Base-by-base conservation (phyloP, 371 early-diverging fungal genomes). In the Cokeromyces recurvatus region DNA sequence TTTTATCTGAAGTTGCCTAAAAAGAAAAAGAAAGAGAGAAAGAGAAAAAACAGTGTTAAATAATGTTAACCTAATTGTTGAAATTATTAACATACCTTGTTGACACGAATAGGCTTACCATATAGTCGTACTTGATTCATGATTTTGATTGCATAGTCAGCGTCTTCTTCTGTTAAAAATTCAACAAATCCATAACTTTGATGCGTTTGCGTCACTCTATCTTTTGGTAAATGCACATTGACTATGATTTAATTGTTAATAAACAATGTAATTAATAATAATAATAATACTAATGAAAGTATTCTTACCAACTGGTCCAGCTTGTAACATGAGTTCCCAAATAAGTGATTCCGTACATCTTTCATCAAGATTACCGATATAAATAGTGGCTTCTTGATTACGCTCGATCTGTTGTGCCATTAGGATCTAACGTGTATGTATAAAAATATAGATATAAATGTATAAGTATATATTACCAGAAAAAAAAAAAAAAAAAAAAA, bases 261-360 rank as follows among this genome's bases (percentile, higher is more conserved):
- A n/a, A n/a, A n/a, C n/a, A n/a, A n/a, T n/a, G n/a, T n/a, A n/a
- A n/a, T n/a, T n/a, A n/a, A n/a, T n/a, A n/a, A n/a, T n/a, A n/a
- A n/a, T n/a, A n/a, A n/a, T n/a, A n/a, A n/a, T n/a, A n/a, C n/a
- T n/a, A n/a, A n/a, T n/a, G n/a, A n/a, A n/a, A n/a, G n/a, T n/a
- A n/a, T 14, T 34, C 64, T 55, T 78, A 87, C 90, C 91, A 23
- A 97, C 94, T 23, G 96, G 98, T 0, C 97, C 99, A 6, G 93
- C 97, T 67, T 98, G 99, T 38, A 95, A 82, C 91, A 98, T 92
- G 55, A 98, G 81, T 61, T 98, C 99, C 95, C 96, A 98, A 22
- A 98, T 66, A 35, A 98, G 66, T 11, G 90, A 81, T 52, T 97
- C 97, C 0, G 93, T 87, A 39, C 91, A 91, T 32, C 94, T 80